Conservation (phyloP, 1,284 basidiomycete genomes). For the Puccinia polysora region DNA sequence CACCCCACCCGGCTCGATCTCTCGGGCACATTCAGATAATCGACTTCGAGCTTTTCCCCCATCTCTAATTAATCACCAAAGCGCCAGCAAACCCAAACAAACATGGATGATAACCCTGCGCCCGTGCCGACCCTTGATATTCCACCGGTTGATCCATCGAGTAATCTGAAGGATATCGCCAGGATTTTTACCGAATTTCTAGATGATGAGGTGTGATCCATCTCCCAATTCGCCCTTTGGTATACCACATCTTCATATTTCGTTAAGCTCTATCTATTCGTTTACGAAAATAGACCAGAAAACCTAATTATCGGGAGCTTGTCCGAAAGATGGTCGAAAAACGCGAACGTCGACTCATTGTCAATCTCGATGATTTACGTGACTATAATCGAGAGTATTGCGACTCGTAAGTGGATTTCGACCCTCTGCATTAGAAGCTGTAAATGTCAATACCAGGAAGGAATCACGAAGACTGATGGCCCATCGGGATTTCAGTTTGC, state of each 20-base stretch:
- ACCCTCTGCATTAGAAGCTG: not conserved
- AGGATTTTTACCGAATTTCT: constrained; percentile 84
- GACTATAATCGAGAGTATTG: constrained; percentile 77
- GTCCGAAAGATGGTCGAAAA: constrained; percentile 77
- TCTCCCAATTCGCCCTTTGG: constrained; percentile 25
- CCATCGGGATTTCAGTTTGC: constrained; percentile 61
- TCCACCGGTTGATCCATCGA: constrained; percentile 12
- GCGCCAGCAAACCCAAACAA: too few relatives aligned
- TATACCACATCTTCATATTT: constrained; percentile 2
- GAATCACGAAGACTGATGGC: not conserved
- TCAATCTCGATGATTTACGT: constrained; percentile 94
- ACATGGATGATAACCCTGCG: not conserved
- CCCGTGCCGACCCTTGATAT: constrained; percentile 13
- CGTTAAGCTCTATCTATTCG: constrained; percentile 30
- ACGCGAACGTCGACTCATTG: constrained; percentile 80
- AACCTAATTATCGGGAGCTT: constrained; percentile 74
- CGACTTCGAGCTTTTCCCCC: too few relatives aligned
- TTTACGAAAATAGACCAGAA: constrained; percentile 45
- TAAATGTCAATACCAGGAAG: not conserved
- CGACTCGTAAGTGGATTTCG: constrained; percentile 54
- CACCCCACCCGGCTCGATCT: too few relatives aligned
- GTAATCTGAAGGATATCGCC: constrained; percentile 43
- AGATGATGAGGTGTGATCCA: constrained; percentile 64
- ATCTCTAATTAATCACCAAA: too few relatives aligned
- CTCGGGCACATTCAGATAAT: too few relatives aligned